These are phyloP conservation scores for Rossbeevera mucosa DNA, from an alignment of 768 basidiomycete genomes.

Conservation along the genomic window DNA sequence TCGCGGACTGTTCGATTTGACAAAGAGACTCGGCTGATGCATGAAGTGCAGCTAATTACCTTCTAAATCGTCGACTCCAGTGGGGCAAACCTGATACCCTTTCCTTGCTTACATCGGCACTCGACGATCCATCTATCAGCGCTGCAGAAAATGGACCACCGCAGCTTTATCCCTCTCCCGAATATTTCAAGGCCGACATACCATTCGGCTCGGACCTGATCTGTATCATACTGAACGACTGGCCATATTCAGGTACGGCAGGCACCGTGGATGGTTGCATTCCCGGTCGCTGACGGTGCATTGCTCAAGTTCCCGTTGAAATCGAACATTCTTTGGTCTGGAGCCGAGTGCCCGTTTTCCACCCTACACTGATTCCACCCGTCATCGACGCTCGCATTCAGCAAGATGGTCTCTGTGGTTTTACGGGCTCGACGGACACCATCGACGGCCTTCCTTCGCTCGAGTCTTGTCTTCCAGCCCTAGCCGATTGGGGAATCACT, in stretches of 20 bases:
- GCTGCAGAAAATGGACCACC: neutral
- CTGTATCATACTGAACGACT: conserved; percentile 77
- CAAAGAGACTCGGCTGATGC: neutral
- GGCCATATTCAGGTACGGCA: conserved; percentile 76
- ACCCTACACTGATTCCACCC: conserved; percentile 48
- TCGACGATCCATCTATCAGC: conserved; percentile 36
- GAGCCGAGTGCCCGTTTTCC: conserved; percentile 70
- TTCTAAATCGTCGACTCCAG: conserved; percentile 62
- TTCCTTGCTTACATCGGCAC: conserved; percentile 52
- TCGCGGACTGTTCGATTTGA: neutral
- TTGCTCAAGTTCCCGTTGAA: conserved; percentile 52
- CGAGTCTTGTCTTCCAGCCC: conserved; percentile 51
- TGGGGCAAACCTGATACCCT: conserved; percentile 71
- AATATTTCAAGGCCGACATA: conserved; percentile 64
- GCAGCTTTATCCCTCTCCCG: conserved; percentile 26
- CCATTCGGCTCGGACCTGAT: conserved; percentile 45
- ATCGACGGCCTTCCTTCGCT: conserved; percentile 60
- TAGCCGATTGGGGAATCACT: conserved; percentile 69
- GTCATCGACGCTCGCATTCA: conserved; percentile 54
- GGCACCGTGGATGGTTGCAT: neutral
- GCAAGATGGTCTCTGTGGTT: conserved; percentile 80
- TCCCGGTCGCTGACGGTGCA: neutral
- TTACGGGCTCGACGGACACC: conserved; percentile 56
- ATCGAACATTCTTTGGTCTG: conserved; percentile 76
- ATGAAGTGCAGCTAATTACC: conserved; percentile 54